Base-by-base conservation (phyloP, 768 basidiomycete species). In the Phaeolepiota aurea region DNA sequence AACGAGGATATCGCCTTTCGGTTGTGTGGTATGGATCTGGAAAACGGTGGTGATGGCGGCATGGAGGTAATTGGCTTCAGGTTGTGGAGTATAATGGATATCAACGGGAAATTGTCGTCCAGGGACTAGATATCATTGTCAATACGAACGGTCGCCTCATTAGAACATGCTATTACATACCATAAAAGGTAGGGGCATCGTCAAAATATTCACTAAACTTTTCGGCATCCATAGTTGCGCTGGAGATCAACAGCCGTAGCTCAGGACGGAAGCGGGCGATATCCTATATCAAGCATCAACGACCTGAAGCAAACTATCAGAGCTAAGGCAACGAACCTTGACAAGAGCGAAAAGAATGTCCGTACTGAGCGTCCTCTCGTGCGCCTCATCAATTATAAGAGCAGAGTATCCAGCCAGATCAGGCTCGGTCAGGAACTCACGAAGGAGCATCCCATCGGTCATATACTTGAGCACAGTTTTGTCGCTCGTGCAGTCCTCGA, bases 391-490 rank as follows among this genome's bases (percentile, higher is more conserved):
- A 53, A 99, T 98, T 53, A 99, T 92, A 53, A 99, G 66, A 20
- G 84, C 89, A 35, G 91, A 83, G 58, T 98, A 99, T 3, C 89
- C 89, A 11, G 90, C 94, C 40, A 99, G 63, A 65, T 93, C 90
- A 0, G 96, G 96, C 59, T 99, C 96, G 7, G 96, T 98, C 54
- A 99, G 65, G 62, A 98, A 98, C 61, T 98, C 92, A 54, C 96
- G 77, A 33, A 98, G 66, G 19, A 99, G 71, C 96, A 99, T 98
- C 22, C 96, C 96, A 55, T 99, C 96, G 32, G 96, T 99, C 96
- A 99, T 96, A 64, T 99, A 99, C 64, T 99, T 98, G 54, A 99
- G 71, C 32, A 93, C 85, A 3, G 96, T 99, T 69, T 96, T 97
- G 71, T 98, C 92, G 67, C 90, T 96, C 14, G 96, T 99, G 60